Base-by-base conservation (phyloP, 805 yeast genomes). In the Wickerhamiella occidentalis region DNA sequence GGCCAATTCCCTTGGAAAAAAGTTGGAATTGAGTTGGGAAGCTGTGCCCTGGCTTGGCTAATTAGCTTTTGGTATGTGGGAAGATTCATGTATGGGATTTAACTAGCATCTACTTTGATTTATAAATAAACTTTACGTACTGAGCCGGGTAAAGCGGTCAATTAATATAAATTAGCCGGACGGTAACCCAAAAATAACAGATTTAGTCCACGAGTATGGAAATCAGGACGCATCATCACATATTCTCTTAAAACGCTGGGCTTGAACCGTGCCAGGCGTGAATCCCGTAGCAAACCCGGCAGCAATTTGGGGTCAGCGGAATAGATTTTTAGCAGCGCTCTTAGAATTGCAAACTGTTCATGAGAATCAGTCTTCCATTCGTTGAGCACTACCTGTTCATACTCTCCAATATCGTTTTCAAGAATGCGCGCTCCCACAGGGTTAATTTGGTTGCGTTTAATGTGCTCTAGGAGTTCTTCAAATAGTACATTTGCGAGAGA, bases 261-360 rank as follows among this genome's bases (percentile, higher is more conserved):
- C 59, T 78, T 80, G 61, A 85, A 70, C 50, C 71, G 72, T 1
- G 80, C 78, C 54, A 87, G 68, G 56, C 80, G 85, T 1, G 95
- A 92, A 59, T 86, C 95, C 37, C 80, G 78, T 2, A 86, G 78
- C 59, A 87, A 71, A 1, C 94, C 83, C 54, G 79, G 79, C 49
- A 87, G 68, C 56, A 85, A 72, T 51, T 83, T 83, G 1, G 90
- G 82, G 37, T 84, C 92, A 15, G 85, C 94, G 0, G 94, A 81
- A 63, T 80, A 88, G 52, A 88, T 68, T 58, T 85, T 85, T 28
- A 90, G 86, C 53, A 88, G 75, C 56, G 87, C 95, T 61, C 86
- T 76, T 54, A 88, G 67, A 11, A 85, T 72, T 46, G 77, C 78
- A 66, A 84, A 81, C 51, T 74, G 73, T 29, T 79, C 83, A 3